Evolutionary conservation across 1,139 yeast genomes (phyloP).

Genomic region (Kodamaea alishanica): DNA sequence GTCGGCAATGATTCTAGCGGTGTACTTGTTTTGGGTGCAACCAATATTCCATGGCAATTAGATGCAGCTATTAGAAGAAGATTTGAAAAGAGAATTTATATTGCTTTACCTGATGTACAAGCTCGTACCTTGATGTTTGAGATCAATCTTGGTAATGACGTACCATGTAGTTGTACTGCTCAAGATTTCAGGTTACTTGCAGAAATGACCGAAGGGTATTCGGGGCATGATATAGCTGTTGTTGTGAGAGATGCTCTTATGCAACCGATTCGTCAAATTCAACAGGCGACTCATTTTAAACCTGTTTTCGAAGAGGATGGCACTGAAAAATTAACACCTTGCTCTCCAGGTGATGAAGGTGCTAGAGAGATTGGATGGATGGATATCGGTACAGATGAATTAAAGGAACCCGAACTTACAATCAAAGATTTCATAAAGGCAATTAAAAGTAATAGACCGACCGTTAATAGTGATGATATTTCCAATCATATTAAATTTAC

Average conservation of each 20-base stretch:
- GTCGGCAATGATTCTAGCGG: conserved; percentile 95
- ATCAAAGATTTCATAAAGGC: conserved; percentile 93
- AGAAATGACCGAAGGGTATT: conserved; percentile 94
- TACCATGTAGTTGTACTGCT: conserved; percentile 73
- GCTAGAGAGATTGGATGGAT: conserved; percentile 93
- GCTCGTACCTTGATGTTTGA: conserved; percentile 94
- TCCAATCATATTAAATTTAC: conserved; percentile 85
- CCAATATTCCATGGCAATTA: conserved; percentile 98
- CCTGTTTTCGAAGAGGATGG: conserved; percentile 40
- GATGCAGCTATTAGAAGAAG: conserved; percentile 98
- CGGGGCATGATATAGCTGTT: conserved; percentile 96
- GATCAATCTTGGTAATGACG: conserved; percentile 75
- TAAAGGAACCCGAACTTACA: conserved; percentile 84
- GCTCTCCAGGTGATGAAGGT: conserved; percentile 90
- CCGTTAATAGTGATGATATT: conserved; percentile 84
- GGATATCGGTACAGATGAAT: conserved; percentile 83
- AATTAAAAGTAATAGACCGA: conserved; percentile 86
- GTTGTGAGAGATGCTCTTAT: conserved; percentile 95
- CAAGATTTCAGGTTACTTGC: conserved; percentile 78
- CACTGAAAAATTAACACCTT: conserved; percentile 66
- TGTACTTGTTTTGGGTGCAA: conserved; percentile 93
- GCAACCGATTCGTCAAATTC: conserved; percentile 96
- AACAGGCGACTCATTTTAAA: conserved; percentile 93
- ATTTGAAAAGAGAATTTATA: conserved; percentile 92
- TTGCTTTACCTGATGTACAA: conserved; percentile 87